Evolutionary conservation across 352 stramenopile species (phyloP).

Genomic region (Globisporangium spiculum): DNA sequence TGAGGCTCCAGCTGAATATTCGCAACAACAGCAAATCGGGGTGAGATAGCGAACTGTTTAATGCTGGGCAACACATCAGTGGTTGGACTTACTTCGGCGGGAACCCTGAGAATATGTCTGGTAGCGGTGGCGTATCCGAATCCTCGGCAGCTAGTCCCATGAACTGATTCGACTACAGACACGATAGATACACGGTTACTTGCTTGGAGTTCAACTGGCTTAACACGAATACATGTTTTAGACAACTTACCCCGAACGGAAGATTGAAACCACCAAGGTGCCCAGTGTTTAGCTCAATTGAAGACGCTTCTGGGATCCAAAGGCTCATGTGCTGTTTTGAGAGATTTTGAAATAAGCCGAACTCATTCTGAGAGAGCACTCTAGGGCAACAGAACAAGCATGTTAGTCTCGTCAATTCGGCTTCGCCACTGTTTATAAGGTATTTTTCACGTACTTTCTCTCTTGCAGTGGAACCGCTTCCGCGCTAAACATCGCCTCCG

Average conservation of each 20-base stretch:
- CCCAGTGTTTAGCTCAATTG: background rate
- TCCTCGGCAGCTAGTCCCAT: constrained; percentile 11
- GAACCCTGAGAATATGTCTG: constrained; percentile 15
- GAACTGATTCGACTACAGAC: constrained; percentile 9
- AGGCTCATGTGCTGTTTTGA: constrained; percentile 5
- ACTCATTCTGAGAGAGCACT: constrained; percentile 15
- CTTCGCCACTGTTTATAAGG: background rate
- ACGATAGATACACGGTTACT: background rate
- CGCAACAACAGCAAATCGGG: background rate
- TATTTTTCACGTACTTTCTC: constrained; percentile 27
- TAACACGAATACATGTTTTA: background rate
- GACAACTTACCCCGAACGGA: constrained; percentile 6
- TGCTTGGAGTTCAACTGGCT: background rate
- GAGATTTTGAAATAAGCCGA: constrained; percentile 14
- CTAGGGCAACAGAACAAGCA: constrained; percentile 5
- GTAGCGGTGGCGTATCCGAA: background rate
- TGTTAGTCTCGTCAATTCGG: background rate
- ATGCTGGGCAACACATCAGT: background rate
- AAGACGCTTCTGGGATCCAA: constrained; percentile 12
- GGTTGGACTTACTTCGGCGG: constrained; percentile 8
- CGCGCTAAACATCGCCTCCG: constrained; percentile 30
- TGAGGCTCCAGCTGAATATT: background rate
- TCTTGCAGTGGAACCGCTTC: constrained; percentile 33
- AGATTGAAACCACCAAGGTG: background rate
- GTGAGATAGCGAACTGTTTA: background rate